phyloP scores from a whole-genome alignment of 2,329 filamentous ascomycete species.

The Fusarium tjaetaba region DNA sequence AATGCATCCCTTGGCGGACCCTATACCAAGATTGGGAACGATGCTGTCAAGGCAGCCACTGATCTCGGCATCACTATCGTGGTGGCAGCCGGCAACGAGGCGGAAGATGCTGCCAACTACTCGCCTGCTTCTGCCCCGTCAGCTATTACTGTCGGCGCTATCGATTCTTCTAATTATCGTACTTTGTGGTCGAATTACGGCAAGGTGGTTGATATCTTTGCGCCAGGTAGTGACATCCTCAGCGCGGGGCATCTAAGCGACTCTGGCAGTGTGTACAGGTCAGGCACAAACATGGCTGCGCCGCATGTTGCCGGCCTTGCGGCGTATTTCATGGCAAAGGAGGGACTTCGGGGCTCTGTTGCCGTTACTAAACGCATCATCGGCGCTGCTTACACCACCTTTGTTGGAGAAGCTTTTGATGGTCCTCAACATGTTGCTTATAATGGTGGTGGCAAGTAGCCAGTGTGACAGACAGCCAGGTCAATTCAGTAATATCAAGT shows the following conservation, averaged over 20 bases:
- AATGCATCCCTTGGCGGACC: neutral
- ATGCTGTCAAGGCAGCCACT: constrained; percentile 5
- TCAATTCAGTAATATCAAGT: too few species aligned
- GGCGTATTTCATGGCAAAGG: constrained; percentile 63
- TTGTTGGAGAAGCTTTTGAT: neutral
- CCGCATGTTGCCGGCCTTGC: constrained; percentile 71
- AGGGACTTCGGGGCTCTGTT: neutral
- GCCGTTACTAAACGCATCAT: constrained; percentile 16
- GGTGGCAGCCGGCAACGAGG: neutral
- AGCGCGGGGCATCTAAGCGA: neutral
- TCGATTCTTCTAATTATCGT: neutral
- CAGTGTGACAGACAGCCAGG: too few species aligned
- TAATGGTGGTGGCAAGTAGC: constrained; percentile 7
- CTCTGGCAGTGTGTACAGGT: neutral
- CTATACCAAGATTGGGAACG: neutral
- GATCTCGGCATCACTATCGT: constrained; percentile 3
- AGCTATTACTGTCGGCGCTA: constrained; percentile 3
- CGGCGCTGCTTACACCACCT: neutral
- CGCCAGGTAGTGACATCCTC: neutral
- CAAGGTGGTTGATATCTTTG: constrained; percentile 1
- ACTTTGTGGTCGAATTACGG: constrained; percentile 11
- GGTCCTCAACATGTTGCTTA: constrained; percentile 4
- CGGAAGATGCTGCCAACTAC: neutral
- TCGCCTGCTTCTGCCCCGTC: constrained; percentile 12
- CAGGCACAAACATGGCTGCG: constrained; percentile 51